A percentile compares a stretch with the other conserved stretches of the same genome.
Evolutionary conservation across 2,329 filamentous ascomycete species (phyloP).

Genomic region (Claviceps sp.): DNA sequence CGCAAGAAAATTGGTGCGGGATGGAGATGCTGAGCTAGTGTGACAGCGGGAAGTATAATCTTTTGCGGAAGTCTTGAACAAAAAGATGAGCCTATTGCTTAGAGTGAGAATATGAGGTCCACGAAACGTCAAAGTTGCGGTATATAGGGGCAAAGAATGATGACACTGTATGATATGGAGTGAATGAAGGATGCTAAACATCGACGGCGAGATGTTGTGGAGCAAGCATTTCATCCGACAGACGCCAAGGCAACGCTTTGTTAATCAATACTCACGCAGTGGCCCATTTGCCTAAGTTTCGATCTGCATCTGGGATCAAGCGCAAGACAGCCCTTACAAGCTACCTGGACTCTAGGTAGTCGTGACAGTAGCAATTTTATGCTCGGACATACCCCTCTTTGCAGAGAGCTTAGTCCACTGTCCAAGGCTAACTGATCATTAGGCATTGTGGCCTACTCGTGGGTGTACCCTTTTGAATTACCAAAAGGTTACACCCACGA

Average conservation of each 20-base stretch:
- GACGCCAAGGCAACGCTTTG: neutral
- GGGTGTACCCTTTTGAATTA: neutral
- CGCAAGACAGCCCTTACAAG: neutral
- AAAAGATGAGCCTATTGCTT: neutral
- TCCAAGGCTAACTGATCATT: too few relatives aligned
- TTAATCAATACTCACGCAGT: neutral
- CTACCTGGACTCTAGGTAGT: neutral
- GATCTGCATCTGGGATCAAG: neutral
- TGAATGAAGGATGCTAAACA: neutral
- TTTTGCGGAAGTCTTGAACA: neutral
- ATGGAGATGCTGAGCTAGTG: conserved; percentile 44
- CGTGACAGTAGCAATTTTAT: neutral
- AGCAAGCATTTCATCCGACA: neutral
- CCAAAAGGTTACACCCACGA: neutral
- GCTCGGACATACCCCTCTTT: too few relatives aligned
- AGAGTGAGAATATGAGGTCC: neutral
- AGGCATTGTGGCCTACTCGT: too few relatives aligned
- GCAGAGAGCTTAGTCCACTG: too few relatives aligned
- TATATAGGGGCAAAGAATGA: neutral
- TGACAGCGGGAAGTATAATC: conserved; percentile 19
- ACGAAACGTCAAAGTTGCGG: neutral
- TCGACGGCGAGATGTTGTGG: neutral
- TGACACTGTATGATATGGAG: neutral
- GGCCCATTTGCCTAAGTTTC: neutral
- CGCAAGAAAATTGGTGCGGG: conserved; percentile 46